A percentile compares a stretch with the other conserved stretches of the same genome.
Conservation (phyloP, 768 basidiomycete genomes). For the Tulasnella sp. region DNA sequence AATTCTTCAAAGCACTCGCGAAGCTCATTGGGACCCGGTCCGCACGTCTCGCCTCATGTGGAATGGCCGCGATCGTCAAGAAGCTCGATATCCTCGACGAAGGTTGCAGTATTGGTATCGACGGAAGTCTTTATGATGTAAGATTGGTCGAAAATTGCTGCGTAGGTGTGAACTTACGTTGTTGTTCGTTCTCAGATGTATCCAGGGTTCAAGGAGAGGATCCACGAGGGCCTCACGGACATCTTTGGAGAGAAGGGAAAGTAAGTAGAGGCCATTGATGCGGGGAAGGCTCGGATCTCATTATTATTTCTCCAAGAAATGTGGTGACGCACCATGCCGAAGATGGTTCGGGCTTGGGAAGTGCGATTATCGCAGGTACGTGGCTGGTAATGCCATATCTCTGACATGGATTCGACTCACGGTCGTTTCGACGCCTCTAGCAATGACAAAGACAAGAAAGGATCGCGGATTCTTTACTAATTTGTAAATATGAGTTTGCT, state of each 20-base stretch:
- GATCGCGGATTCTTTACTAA: conserved; percentile 47
- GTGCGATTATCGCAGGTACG: conserved; percentile 87
- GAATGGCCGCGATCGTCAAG: conserved; percentile 92
- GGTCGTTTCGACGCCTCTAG: conserved; percentile 39
- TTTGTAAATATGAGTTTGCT: not conserved
- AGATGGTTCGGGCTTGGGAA: conserved; percentile 91
- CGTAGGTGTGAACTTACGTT: not conserved
- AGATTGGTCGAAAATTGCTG: conserved; percentile 31
- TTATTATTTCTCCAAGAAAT: conserved; percentile 41
- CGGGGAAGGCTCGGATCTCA: not conserved
- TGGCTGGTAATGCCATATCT: conserved; percentile 14
- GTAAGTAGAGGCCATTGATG: conserved; percentile 41
- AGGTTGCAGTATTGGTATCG: conserved; percentile 84
- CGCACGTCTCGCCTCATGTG: conserved; percentile 87
- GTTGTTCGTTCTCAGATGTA: conserved; percentile 68
- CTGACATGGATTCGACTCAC: not conserved
- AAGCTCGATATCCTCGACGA: conserved; percentile 93
- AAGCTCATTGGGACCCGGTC: conserved; percentile 85
- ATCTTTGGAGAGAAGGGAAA: conserved; percentile 95
- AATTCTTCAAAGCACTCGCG: conserved; percentile 94
- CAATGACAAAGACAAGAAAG: conserved; percentile 85
- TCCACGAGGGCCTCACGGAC: conserved; percentile 88
- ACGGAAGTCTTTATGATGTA: conserved; percentile 94
- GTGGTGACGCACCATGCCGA: conserved; percentile 81
- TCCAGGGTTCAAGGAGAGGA: conserved; percentile 87